Evolutionary conservation across 192 early-diverging fungal genomes (phyloP), one percentile per base, ranked within the genome.

Genomic region (Umbelopsis sp.): DNA sequence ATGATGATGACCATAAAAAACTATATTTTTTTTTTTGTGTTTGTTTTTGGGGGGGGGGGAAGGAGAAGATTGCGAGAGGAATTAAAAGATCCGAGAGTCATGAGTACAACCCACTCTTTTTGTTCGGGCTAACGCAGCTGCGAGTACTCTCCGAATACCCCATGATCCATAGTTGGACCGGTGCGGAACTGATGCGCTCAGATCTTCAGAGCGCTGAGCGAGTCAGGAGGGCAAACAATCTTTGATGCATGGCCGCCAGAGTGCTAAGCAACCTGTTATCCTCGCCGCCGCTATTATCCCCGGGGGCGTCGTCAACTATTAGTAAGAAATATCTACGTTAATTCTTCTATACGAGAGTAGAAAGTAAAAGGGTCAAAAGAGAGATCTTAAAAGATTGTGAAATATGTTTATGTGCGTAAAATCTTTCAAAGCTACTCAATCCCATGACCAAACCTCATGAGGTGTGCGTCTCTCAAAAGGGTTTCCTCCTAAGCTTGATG

Each of bases 141-240:
- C n/a, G 47, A 49, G 20, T 17, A 49, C 14, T 21, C 47, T 49
- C 47, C 47, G 47, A 49, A n/a, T 49, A 49, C 47, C 47, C 47
- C 47, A 49, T 49, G 47, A 49, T 49, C 47, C 4, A 16, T 49
- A 49, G 11, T 49, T 17, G 47, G 5, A 17, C 29, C 4, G 56
- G 31, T 34, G 56, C 29, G 29, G 56, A 20, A 20, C 24, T 53
- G 52, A 26, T 53, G 52, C 24, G 52, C 56, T 62, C 56, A 34
- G 56, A 62, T 62, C 38, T 41, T 41, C 38, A 41, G 38, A 41
- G 26, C 17, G 26, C 29, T 62, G 56, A 32, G 31, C 56, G 31
- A 62, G 56, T 62, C 56, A 62, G 56, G 56, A 62, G 56, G 31
- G 26, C 56, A 62, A 62, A 62, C 56, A 62, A 29, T 62, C 56